Evolutionary conservation across 1,284 basidiomycete species (phyloP), one percentile per base, ranked within the genome.

Genomic region (Stygiomarasmius scandens): DNA sequence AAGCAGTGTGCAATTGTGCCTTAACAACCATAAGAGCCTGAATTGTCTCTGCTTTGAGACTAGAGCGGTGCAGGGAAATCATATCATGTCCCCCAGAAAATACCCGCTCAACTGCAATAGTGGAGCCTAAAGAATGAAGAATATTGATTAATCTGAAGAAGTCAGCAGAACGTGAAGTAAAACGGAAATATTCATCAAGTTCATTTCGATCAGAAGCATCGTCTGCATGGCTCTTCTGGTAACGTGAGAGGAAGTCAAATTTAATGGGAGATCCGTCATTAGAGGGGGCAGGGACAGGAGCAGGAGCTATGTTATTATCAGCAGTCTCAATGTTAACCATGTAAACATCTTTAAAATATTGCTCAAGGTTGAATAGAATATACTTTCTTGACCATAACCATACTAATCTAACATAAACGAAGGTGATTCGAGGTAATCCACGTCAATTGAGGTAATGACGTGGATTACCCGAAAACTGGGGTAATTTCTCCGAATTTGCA

Each of bases 141-240:
- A 48, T 25, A 8, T 24, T 24, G 23, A 36, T 25, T n/a, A 27
- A 38, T 23, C 38, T 14, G 20, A 46, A 34, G 41, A 67, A 63
- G 25, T 63, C 50, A 27, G 64, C 53, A 1, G 52, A 60, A 4
- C 16, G 11, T 12, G 38, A 41, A 9, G 59, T 51, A 4, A 66
- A 50, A 23, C 60, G 57, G 25, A 61, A 66, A 49, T 59, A 67
- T 16, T 69, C 62, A 1, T 63, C 57, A 10, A 68, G 63, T 29
- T 68, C 61, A 46, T 67, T 45, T 4, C 56, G 49, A 20, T 23
- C 14, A 45, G 32, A 36, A 29, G 27, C 6, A n/a, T 22, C 29
- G 5, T 6, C 29, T 32, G 29, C 12, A 12, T 32, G 5, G 5
- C 12, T 5, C 11, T 57, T 55, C 51, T 60, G 25, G 23, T 62